phyloP scores from a whole-genome alignment of 1,139 yeast genomes.

The Saccharomyces hybrid region DNA sequence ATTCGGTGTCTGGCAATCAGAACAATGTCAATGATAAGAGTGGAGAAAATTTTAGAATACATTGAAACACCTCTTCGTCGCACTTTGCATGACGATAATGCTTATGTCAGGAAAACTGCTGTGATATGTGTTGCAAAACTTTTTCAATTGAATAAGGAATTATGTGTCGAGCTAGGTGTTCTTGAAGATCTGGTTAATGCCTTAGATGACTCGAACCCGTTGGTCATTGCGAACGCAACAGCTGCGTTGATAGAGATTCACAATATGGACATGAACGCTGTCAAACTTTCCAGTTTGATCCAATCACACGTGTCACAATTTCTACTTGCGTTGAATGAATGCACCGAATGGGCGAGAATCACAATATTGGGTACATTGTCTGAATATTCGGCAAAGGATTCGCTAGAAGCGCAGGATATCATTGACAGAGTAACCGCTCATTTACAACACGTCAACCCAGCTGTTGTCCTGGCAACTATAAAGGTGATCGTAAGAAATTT shows the following conservation, averaged over 20 bases:
- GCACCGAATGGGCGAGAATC: constrained; percentile 98
- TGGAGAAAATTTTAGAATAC: constrained; percentile 89
- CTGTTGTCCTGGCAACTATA: constrained; percentile 83
- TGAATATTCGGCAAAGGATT: constrained; percentile 51
- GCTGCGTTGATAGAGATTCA: constrained; percentile 78
- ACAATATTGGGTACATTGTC: constrained; percentile 77
- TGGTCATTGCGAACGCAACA: constrained; percentile 93
- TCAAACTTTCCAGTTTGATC: constrained; percentile 30
- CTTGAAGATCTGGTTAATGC: constrained; percentile 60
- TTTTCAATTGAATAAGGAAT: constrained; percentile 73
- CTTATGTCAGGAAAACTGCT: constrained; percentile 95
- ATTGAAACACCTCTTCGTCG: constrained; percentile 82
- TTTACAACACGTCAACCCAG: constrained; percentile 93
- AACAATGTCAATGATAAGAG: constrained; percentile 97
- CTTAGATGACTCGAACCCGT: constrained; percentile 83
- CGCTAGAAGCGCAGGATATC: constrained; percentile 72
- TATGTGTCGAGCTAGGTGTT: constrained; percentile 85
- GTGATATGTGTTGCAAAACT: constrained; percentile 95
- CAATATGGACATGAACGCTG: constrained; percentile 51
- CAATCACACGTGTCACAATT: constrained; percentile 40
- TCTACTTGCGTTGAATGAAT: constrained; percentile 81
- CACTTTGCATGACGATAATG: constrained; percentile 85
- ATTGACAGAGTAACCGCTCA: constrained; percentile 91
- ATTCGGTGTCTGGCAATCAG: constrained; percentile 93
- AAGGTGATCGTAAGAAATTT: constrained; percentile 73